phyloP scores from a whole-genome alignment of 768 basidiomycete species.

The Tulasnella sp. region DNA sequence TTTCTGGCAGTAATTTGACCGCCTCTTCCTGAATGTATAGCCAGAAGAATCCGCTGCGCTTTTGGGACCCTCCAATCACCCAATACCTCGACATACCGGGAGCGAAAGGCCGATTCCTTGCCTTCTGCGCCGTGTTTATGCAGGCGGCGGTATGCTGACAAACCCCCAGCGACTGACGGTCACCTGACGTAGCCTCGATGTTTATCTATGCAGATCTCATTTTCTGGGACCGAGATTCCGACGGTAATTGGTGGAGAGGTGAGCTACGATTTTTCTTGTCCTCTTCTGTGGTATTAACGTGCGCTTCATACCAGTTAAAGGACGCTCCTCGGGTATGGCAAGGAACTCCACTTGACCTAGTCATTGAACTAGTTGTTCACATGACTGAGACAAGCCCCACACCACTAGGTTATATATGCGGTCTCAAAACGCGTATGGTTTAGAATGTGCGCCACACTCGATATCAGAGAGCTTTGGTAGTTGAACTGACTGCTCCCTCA shows the following conservation, averaged over 20 bases:
- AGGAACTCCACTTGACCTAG: no score
- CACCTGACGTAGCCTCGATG: neutral
- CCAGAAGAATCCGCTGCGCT: neutral
- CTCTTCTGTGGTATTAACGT: neutral
- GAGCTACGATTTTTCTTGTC: neutral
- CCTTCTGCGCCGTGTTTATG: conserved; percentile 59
- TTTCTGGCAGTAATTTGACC: neutral
- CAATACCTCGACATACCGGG: conserved; percentile 53
- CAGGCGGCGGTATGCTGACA: conserved; percentile 42
- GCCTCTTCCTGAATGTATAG: neutral
- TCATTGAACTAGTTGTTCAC: no score
- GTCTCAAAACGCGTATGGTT: conserved; percentile 6
- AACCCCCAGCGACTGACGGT: conserved; percentile 23
- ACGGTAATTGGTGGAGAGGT: conserved; percentile 26
- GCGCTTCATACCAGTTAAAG: neutral
- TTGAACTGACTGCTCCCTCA: no score
- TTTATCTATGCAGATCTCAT: neutral
- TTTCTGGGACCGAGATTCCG: conserved; percentile 22
- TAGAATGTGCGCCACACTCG: neutral
- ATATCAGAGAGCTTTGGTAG: neutral
- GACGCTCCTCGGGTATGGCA: conserved; percentile 15
- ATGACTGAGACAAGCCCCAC: no score
- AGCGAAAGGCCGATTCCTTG: conserved; percentile 56
- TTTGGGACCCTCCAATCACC: conserved; percentile 49
- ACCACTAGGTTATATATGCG: neutral